Base-by-base conservation (phyloP, 148 eudicot genomes). In the Chenopodium quinoa region DNA sequence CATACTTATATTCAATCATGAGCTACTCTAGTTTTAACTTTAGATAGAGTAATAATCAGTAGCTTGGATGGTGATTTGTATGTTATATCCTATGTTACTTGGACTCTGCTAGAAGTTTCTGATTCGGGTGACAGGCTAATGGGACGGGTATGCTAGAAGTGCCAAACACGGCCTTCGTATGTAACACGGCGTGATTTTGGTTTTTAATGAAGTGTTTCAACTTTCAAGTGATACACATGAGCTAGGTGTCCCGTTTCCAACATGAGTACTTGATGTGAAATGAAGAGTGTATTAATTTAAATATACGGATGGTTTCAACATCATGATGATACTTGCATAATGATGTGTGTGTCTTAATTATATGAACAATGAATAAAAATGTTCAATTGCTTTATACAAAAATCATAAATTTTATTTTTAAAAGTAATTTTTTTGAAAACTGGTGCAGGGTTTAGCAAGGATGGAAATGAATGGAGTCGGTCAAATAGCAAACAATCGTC, bases 401-500 rank as follows among this genome's bases (percentile, higher is more conserved):
- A 40, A 34, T 34, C 12, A 10, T 52, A 10, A 14, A 12, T 52
- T 52, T 14, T 19, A 66, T 52, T 72, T 10, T 31, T 44, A 2
- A 48, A 44, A 81, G 72, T 64, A 31, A 47, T 47, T 23, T n/a
- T 29, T 29, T 73, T 9, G 58, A 46, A 71, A 3, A 50, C 47
- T 71, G 56, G 73, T 75, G 67, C 80, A 90, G 95, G 86, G 66
- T 81, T 58, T 67, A 79, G 83, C 78, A 87, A 83, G 76, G 83
- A 85, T 75, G 88, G 89, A 74, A 83, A 79, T 9, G 86, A 82
- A 22, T 66, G 79, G 37, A 88, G 88, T 25, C 16, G 62, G 22
- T 56, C 62, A 87, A 81, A 70, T 83, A 82, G 90, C 82, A 88
- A 82, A 71, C 60, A 19, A 7, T 87, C 90, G 25, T 89, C 90